Percentiles rank a stretch among this genome's conserved stretches.
Conservation (phyloP, 805 yeast species). For the Candida chauliodis region DNA sequence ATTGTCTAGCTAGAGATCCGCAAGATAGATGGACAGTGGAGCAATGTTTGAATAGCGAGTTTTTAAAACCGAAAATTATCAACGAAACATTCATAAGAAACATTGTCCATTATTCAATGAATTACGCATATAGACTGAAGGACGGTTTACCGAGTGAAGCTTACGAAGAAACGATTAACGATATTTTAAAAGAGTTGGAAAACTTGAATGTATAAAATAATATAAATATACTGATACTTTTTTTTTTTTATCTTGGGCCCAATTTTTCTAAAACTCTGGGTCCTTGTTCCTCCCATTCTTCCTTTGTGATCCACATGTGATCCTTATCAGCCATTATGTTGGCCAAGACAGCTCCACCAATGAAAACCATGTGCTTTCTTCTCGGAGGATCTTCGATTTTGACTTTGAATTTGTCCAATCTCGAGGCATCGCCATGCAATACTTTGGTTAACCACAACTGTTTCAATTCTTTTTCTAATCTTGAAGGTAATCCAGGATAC, state of each 20-base stretch:
- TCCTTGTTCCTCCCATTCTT: slow-evolving; percentile 98
- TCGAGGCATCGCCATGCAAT: slow-evolving; percentile 77
- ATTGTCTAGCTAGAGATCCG: slow-evolving; percentile 73
- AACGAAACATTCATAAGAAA: slow-evolving; percentile 64
- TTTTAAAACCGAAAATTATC: slow-evolving; percentile 72
- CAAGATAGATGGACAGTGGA: slow-evolving; percentile 59
- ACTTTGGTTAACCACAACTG: slow-evolving; percentile 93
- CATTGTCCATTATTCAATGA: slow-evolving; percentile 71
- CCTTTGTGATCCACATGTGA: slow-evolving; percentile 95
- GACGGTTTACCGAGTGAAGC: slow-evolving; percentile 40
- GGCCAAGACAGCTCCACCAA: slow-evolving; percentile 98
- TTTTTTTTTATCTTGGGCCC: slow-evolving; percentile 70
- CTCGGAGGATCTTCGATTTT: slow-evolving; percentile 98
- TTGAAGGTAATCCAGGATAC: slow-evolving; percentile 97
- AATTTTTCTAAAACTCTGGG: slow-evolving; percentile 78
- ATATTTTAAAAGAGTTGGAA: slow-evolving; percentile 37
- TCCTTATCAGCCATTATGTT: slow-evolving; percentile 98
- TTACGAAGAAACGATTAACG: slow-evolving; percentile 38
- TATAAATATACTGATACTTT: not conserved
- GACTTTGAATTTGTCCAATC: slow-evolving; percentile 89
- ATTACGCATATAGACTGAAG: slow-evolving; percentile 53
- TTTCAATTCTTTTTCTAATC: slow-evolving; percentile 92
- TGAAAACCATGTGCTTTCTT: slow-evolving; percentile 97
- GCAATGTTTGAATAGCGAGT: slow-evolving; percentile 58
- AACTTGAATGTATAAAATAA: slow-evolving; percentile 28